These are phyloP conservation scores for Umbelopsis vinacea DNA, from an alignment of 192 early-diverging fungal genomes.

Conservation along the genomic window DNA sequence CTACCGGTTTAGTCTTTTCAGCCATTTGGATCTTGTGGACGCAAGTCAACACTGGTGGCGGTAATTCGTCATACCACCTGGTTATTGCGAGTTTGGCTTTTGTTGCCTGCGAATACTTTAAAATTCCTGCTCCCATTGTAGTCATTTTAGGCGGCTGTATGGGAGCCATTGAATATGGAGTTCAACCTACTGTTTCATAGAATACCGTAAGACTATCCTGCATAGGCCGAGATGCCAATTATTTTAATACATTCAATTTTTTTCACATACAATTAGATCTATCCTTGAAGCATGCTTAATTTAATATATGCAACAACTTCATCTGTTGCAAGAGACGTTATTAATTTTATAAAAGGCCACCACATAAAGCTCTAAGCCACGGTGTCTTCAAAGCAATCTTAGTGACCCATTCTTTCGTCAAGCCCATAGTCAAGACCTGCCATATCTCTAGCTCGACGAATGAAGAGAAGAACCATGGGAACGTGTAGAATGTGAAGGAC, in stretches of 20 bases:
- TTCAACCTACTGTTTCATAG: neutral
- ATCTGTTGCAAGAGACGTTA: too few relatives aligned
- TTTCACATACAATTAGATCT: neutral
- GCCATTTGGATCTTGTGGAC: constrained; percentile 63
- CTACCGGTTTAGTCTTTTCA: constrained; percentile 65
- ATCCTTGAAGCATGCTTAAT: neutral
- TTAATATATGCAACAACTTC: neutral
- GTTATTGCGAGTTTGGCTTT: constrained; percentile 43
- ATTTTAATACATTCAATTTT: neutral
- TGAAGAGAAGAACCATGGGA: constrained; percentile 5
- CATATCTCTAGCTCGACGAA: constrained; percentile 3
- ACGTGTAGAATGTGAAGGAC: neutral
- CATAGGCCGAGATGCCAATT: neutral
- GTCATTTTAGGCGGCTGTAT: constrained; percentile 42
- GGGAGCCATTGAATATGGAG: constrained; percentile 39
- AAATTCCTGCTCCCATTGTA: constrained; percentile 38
- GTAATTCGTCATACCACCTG: constrained; percentile 32
- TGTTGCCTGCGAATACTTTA: constrained; percentile 37
- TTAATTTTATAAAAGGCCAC: neutral
- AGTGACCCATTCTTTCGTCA: neutral
- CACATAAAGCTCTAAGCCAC: neutral
- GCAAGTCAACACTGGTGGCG: constrained; percentile 35
- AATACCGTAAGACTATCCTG: neutral
- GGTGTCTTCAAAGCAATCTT: neutral
- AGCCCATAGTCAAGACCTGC: neutral